These are phyloP conservation scores for Physcia stellaris DNA, from an alignment of 495 filamentous ascomycete species.

Conservation along the genomic window DNA sequence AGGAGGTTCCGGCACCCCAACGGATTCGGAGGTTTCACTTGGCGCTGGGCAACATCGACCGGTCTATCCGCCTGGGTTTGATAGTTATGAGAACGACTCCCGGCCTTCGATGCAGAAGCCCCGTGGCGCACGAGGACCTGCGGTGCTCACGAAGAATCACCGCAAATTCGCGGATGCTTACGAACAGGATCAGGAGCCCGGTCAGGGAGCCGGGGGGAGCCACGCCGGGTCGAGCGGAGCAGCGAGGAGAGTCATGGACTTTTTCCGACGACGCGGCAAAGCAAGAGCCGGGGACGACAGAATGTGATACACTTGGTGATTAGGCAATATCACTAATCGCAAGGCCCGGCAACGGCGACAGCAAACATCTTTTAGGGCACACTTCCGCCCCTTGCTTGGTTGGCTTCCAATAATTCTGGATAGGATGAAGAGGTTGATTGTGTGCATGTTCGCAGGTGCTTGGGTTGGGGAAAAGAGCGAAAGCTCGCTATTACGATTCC, in stretches of 20 bases:
- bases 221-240: constrained; percentile 74
- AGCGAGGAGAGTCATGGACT: constrained; percentile 91
- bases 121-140: constrained; percentile 33
- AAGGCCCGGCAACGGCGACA: no score
- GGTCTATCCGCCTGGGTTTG: constrained; percentile 27
- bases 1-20: constrained; percentile 9
- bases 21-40: constrained; percentile 15
- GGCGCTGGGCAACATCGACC: constrained; percentile 20
- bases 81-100: constrained; percentile 23
- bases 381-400: no score
- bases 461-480: no score
- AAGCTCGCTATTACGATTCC: no score
- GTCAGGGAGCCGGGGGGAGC: constrained; percentile 30
- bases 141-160: constrained; percentile 66
- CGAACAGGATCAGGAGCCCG: constrained; percentile 52
- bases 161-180: constrained; percentile 84
- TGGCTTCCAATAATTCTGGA: no score
- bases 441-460: no score
- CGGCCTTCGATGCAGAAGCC: constrained; percentile 30
- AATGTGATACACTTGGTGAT: constrained; percentile 3
- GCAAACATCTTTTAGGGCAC: constrained; percentile 2
- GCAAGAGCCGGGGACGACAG: constrained; percentile 50
- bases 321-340: no score
- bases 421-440: no score
- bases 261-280: constrained; percentile 79